phyloP scores from a whole-genome alignment of 2,329 filamentous ascomycete genomes.

The Aspergillus sclerotialis region DNA sequence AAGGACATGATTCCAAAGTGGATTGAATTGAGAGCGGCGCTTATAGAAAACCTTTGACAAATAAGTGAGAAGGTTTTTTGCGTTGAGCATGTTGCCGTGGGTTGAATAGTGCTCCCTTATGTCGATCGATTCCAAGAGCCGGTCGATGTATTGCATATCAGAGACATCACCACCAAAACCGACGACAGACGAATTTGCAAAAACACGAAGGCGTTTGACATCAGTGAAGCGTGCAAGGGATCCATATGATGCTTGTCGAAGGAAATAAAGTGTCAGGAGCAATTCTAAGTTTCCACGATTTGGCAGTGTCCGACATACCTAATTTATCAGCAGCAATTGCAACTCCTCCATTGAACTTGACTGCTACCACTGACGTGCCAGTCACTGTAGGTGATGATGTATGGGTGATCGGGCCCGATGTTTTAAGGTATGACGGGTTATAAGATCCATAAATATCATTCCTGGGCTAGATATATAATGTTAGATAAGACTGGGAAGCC shows the following conservation, averaged over 20 bases:
- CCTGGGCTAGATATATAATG: constrained; percentile 63
- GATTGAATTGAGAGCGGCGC: constrained; percentile 91
- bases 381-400: constrained; percentile 92
- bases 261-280: constrained; percentile 12
- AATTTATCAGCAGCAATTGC: constrained; percentile 96
- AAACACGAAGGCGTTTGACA: constrained; percentile 87
- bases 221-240: constrained; percentile 94
- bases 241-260: constrained; percentile 75
- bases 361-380: constrained; percentile 86
- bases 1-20: constrained; percentile 92
- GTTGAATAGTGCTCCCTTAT: constrained; percentile 79
- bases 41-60: constrained; percentile 93
- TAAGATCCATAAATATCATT: constrained; percentile 96
- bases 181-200: constrained; percentile 75
- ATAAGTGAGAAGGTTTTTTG: constrained; percentile 94
- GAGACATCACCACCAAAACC: constrained; percentile 96
- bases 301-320: constrained; percentile 49
- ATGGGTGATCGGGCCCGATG: constrained; percentile 65
- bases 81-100: constrained; percentile 58
- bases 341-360: constrained; percentile 95
- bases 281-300: constrained; percentile 6
- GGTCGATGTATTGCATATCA: constrained; percentile 97
- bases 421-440: constrained; percentile 75
- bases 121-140: constrained; percentile 77
- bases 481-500: constrained; percentile 25